These are phyloP conservation scores for Aciculoconidium aculeatum DNA, from an alignment of 805 yeast genomes.

Conservation along the genomic window DNA sequence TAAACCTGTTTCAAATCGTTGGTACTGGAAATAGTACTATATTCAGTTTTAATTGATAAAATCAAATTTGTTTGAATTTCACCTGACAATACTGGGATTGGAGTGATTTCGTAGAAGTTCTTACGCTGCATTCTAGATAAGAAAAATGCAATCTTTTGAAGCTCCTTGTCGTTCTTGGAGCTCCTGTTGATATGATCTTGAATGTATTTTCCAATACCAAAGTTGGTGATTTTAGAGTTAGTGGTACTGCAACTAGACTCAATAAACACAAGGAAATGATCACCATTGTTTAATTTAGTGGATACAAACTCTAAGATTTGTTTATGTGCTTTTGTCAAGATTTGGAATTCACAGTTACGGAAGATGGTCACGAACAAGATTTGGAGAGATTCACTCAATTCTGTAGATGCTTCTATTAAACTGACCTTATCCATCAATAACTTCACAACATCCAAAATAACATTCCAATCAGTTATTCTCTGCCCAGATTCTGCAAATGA, in stretches of 20 bases:
- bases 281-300: conserved; percentile 24
- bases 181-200: conserved; percentile 42
- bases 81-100: conserved; percentile 20
- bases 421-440: conserved; percentile 15
- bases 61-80: conserved; percentile 19
- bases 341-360: conserved; percentile 49
- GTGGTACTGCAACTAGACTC: conserved; percentile 40
- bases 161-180: conserved; percentile 12
- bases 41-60: conserved; percentile 7
- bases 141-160: conserved; percentile 26
- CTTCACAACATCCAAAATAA: conserved; percentile 16
- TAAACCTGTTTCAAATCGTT: conserved; percentile 32
- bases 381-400: conserved; percentile 25
- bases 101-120: conserved; percentile 7
- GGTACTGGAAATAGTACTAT: conserved; percentile 4
- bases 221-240: conserved; percentile 40
- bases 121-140: conserved; percentile 11
- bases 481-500: conserved; percentile 67
- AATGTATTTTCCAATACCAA: conserved; percentile 38
- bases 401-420: conserved; percentile 5
- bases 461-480: conserved; percentile 51
- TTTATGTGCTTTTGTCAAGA: conserved; percentile 43
- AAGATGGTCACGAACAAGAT: conserved; percentile 45
- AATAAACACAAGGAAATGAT: conserved; percentile 40
- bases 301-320: conserved; percentile 34